phyloP scores from a whole-genome alignment of 2,329 filamentous ascomycete genomes.

The Plenodomus biglobosus region DNA sequence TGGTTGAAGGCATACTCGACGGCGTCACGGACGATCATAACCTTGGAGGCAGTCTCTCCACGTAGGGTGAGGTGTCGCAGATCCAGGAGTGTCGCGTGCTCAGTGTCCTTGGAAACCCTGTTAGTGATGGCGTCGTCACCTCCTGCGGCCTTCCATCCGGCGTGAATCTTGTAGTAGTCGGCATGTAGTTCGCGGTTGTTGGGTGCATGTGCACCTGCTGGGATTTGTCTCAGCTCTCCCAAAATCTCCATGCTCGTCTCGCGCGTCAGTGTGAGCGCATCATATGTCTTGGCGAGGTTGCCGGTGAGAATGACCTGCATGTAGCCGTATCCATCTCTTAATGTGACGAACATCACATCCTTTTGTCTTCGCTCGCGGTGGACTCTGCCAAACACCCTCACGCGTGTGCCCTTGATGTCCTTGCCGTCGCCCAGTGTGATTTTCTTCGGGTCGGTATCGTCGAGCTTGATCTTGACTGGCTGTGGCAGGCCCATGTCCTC shows the following conservation, averaged over 20 bases:
- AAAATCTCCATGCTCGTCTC: conserved; percentile 85
- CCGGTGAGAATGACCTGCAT: conserved; percentile 84
- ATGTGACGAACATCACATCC: conserved; percentile 81
- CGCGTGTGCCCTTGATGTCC: conserved; percentile 67
- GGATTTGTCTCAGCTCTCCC: conserved; percentile 82
- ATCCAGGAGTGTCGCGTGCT: conserved; percentile 74
- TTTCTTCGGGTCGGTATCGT: conserved; percentile 63
- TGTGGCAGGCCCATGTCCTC: conserved; percentile 74
- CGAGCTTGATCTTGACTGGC: conserved; percentile 74
- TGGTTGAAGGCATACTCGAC: conserved; percentile 79
- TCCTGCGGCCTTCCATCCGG: conserved; percentile 71
- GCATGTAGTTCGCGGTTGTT: conserved; percentile 86
- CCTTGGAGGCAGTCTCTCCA: conserved; percentile 77
- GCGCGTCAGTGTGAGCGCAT: conserved; percentile 79
- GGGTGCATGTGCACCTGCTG: conserved; percentile 74
- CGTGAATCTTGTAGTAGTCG: conserved; percentile 78
- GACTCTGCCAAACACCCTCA: conserved; percentile 79
- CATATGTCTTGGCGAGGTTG: conserved; percentile 86
- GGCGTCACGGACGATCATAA: conserved; percentile 83
- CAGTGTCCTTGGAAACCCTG: conserved; percentile 67
- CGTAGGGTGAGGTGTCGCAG: conserved; percentile 82
- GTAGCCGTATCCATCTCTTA: conserved; percentile 80
- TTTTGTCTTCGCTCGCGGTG: conserved; percentile 81
- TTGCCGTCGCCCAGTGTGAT: conserved; percentile 57
- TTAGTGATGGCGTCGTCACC: conserved; percentile 92